Percentiles rank a stretch among this genome's conserved stretches.
phyloP scores from a whole-genome alignment of 1,284 basidiomycete genomes.

The Retiboletus fuscus region DNA sequence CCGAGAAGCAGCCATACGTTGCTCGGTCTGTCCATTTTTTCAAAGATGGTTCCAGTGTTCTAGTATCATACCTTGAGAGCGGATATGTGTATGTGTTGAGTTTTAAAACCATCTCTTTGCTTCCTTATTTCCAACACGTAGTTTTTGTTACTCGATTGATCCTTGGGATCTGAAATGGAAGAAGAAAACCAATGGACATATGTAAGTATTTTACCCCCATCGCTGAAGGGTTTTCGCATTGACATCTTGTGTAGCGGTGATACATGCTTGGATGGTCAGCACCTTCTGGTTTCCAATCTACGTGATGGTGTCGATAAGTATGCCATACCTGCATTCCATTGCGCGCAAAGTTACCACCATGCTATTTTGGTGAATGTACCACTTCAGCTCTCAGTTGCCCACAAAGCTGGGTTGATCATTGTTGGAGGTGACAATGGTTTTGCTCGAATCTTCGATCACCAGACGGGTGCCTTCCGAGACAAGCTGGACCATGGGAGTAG shows the following conservation, averaged over 20 bases:
- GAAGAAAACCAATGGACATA: conserved; percentile 12
- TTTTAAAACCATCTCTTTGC: neutral
- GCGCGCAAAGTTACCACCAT: conserved; percentile 1
- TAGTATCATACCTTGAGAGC: conserved; percentile 17
- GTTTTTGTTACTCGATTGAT: conserved; percentile 5
- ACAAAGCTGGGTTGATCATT: neutral
- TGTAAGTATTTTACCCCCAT: neutral
- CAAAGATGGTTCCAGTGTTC: neutral
- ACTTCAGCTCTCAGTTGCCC: too few relatives aligned
- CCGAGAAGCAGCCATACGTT: conserved; percentile 13
- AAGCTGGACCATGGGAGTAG: conserved; percentile 4
- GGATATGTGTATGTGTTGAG: conserved; percentile 2
- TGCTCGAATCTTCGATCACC: conserved; percentile 1
- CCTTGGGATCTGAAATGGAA: conserved; percentile 19
- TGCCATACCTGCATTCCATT: neutral
- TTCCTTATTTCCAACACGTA: neutral
- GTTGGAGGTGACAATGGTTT: neutral
- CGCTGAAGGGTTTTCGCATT: neutral
- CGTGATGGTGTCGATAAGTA: conserved; percentile 9
- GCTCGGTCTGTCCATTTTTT: neutral
- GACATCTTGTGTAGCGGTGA: neutral
- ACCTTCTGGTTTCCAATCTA: conserved; percentile 14
- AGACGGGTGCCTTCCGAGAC: neutral
- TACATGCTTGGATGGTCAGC: conserved; percentile 7
- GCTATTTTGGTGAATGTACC: conserved; percentile 1